A percentile compares a stretch with the other conserved stretches of the same genome.
Conservation (phyloP, 2,329 filamentous ascomycete genomes). For the Truncatella angustata region DNA sequence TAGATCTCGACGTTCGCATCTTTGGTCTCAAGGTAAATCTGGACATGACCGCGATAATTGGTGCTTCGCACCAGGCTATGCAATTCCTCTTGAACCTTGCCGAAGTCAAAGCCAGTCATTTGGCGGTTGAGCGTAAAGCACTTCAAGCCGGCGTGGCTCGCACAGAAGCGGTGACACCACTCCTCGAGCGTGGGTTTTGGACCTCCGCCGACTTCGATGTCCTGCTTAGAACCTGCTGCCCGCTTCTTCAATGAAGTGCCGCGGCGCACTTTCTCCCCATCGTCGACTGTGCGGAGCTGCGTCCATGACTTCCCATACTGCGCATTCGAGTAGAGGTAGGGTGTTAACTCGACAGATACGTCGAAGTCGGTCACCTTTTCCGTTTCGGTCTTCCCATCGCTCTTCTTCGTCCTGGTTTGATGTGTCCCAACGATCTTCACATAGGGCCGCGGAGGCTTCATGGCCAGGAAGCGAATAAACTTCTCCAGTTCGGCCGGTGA, state of each 20-base stretch:
- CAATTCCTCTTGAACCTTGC: constrained; percentile 49
- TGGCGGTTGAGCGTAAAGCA: constrained; percentile 49
- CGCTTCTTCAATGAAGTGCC: constrained; percentile 54
- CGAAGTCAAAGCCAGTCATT: constrained; percentile 61
- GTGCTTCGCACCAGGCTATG: constrained; percentile 59
- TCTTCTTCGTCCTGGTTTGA: constrained; percentile 37
- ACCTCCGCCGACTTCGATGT: constrained; percentile 40
- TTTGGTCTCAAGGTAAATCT: constrained; percentile 58
- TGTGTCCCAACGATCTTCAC: constrained; percentile 55
- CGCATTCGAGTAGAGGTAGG: constrained; percentile 51
- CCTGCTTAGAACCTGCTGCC: constrained; percentile 33
- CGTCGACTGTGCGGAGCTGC: constrained; percentile 50
- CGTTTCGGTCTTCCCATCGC: constrained; percentile 45
- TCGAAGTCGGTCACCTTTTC: constrained; percentile 57
- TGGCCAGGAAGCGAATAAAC: constrained; percentile 43
- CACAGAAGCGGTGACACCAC: constrained; percentile 70
- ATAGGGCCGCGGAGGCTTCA: constrained; percentile 50
- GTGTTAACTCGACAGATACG: constrained; percentile 56
- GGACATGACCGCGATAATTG: constrained; percentile 63
- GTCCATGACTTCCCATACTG: constrained; percentile 38
- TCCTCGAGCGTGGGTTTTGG: constrained; percentile 43
- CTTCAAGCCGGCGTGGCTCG: constrained; percentile 56
- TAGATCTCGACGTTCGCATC: constrained; percentile 61
- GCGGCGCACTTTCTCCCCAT: constrained; percentile 61
- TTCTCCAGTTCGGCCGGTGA: constrained; percentile 40